Conservation (phyloP, 805 yeast species). For the Candida nonsorbophila region DNA sequence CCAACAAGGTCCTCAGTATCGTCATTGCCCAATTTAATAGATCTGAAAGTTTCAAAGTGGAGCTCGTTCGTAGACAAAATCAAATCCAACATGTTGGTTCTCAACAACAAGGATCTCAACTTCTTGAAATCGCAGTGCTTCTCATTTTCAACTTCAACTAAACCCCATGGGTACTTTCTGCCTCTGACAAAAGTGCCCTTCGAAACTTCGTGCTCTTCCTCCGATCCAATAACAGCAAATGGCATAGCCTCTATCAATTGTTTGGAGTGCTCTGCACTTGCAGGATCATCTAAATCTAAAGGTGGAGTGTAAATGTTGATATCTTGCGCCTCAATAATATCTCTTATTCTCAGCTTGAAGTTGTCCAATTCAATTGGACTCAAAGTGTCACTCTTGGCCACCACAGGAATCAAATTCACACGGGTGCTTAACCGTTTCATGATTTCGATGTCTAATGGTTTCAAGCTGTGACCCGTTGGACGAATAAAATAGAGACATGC, state of each 20-base stretch:
- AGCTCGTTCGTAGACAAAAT: conserved; percentile 73
- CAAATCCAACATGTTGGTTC: conserved; percentile 81
- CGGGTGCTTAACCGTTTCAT: conserved; percentile 79
- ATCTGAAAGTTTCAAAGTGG: conserved; percentile 78
- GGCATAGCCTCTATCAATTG: conserved; percentile 83
- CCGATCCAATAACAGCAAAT: conserved; percentile 77
- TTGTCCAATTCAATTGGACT: conserved; percentile 62
- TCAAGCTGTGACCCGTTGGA: conserved; percentile 85
- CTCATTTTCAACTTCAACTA: conserved; percentile 83
- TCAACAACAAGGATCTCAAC: conserved; percentile 69
- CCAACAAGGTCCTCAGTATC: conserved; percentile 22
- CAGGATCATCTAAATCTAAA: conserved; percentile 66
- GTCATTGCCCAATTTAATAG: conserved; percentile 52
- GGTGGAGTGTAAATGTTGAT: conserved; percentile 84
- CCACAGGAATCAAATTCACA: conserved; percentile 83
- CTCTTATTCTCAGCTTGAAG: conserved; percentile 74
- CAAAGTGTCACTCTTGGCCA: conserved; percentile 84
- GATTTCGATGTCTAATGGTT: conserved; percentile 81
- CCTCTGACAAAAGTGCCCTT: conserved; percentile 68
- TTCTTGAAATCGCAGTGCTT: conserved; percentile 80
- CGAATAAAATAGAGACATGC: conserved; percentile 86
- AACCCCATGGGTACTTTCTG: conserved; percentile 87
- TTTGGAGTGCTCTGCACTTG: conserved; percentile 74
- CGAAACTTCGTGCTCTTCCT: conserved; percentile 58
- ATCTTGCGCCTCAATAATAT: conserved; percentile 77